Evolutionary conservation across 371 early-diverging fungal species (phyloP).

Genomic region (Mortierella sp.): DNA sequence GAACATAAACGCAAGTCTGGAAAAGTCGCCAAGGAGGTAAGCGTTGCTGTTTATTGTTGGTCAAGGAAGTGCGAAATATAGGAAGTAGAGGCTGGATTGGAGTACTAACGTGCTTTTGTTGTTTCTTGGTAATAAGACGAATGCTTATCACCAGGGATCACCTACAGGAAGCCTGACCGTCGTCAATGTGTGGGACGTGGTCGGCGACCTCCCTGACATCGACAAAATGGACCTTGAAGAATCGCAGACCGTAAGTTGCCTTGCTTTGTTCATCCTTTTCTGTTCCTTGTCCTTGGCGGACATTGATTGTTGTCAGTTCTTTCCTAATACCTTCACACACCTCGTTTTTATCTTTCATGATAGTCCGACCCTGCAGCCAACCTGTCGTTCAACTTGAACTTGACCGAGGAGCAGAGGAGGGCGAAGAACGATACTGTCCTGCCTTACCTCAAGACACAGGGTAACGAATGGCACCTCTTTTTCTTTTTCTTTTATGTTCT

Average conservation of each 20-base stretch:
- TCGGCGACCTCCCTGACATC: conserved; percentile 51
- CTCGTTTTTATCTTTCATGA: not conserved
- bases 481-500: not conserved
- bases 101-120: not conserved
- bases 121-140: conserved; percentile 15
- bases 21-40: conserved; percentile 59
- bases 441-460: conserved; percentile 85
- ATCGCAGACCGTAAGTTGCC: conserved; percentile 39
- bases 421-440: conserved; percentile 82
- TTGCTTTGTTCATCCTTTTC: too few relatives aligned
- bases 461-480: conserved; percentile 20
- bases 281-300: too few relatives aligned
- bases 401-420: conserved; percentile 88
- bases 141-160: conserved; percentile 45
- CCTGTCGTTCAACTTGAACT: conserved; percentile 85
- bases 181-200: conserved; percentile 54
- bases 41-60: not conserved
- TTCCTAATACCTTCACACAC: not conserved
- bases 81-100: not conserved
- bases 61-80: not conserved
- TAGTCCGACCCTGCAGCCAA: conserved; percentile 72
- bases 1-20: conserved; percentile 62
- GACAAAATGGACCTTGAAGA: conserved; percentile 49
- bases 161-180: conserved; percentile 37
- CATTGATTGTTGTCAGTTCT: not conserved